Evolutionary conservation across 345 rosid species (phyloP), one percentile per base, ranked within the genome.

Genomic region (Toxicodendron radicans): DNA sequence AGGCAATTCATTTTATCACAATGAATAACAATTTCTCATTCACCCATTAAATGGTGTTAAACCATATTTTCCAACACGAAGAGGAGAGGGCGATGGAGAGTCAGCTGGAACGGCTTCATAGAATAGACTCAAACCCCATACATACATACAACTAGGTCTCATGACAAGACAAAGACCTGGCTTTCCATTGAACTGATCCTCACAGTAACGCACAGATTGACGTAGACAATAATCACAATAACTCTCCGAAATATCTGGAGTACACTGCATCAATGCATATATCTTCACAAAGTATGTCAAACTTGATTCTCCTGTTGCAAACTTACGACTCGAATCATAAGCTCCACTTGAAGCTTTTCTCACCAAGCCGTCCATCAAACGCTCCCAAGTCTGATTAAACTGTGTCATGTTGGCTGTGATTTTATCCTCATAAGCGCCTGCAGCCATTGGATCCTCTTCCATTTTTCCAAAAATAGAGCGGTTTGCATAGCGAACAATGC

Each of bases 251-350:
- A 82, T 38, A 68, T 80, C 85, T 14, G 84, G 84, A 5, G 83
- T 80, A 71, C 86, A 82, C 56, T 85, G 81, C 11, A 66, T 81
- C 4, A 78, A 71, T 7, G 72, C 72, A 46, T 68, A 76, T 2
- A 83, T 24, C 4, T 16, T 18, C 0, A 2, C 10, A 18, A 3
- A 5, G 0, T 20, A 38, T 0, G 30, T 10, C 16, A 18, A 17
- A 16, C 17, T 3, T 41, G 16, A 1, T 3, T 45, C 4, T 33
- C 65, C 64, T 24, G 51, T 46, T 46, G 51, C 12, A 46, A 46
- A 8, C 14, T 46, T 2, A 12, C 51, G 1, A 8, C 12, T 3
- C 0, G 18, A 16, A 14, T 4, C 12, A 53, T 53, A 0, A 1
- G 57, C 3, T 10, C 21, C 57, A 2, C 12, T 14, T 4, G n/a